Conservation (phyloP, 768 basidiomycete species). For the Gloeostereum incarnatum region DNA sequence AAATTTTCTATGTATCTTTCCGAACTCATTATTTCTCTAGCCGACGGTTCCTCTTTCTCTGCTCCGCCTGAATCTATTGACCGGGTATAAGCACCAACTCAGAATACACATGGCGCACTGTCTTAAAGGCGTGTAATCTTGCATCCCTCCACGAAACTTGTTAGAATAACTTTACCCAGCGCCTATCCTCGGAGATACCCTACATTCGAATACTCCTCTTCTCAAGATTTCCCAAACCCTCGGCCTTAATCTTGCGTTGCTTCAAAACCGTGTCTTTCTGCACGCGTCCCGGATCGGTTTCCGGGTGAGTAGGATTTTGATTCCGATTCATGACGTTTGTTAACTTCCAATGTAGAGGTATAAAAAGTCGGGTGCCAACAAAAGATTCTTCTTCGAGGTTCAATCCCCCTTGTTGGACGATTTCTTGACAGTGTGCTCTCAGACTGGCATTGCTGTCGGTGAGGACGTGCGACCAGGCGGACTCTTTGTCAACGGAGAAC, state of each 20-base stretch:
- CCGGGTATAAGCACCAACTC: constrained; percentile 65
- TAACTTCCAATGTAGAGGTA: constrained; percentile 32
- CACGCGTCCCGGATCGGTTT: constrained; percentile 53
- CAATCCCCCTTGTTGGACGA: constrained; percentile 48
- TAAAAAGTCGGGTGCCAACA: constrained; percentile 28
- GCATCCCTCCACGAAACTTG: neutral
- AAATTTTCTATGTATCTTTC: too few relatives aligned
- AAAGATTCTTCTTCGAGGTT: constrained; percentile 43
- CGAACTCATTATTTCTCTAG: too few relatives aligned
- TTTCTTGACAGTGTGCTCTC: constrained; percentile 41
- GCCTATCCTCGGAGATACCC: constrained; percentile 55
- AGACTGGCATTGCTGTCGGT: constrained; percentile 32
- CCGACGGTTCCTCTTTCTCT: constrained; percentile 51
- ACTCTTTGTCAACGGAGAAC: constrained; percentile 32
- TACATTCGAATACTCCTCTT: constrained; percentile 31
- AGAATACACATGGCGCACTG: constrained; percentile 52
- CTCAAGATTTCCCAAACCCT: neutral
- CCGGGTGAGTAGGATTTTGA: constrained; percentile 28
- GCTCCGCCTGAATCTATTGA: constrained; percentile 43
- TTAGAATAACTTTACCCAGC: constrained; percentile 25
- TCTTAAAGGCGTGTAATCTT: constrained; percentile 31
- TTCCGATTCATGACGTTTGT: neutral
- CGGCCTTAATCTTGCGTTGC: constrained; percentile 30
- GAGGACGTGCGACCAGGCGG: constrained; percentile 30
- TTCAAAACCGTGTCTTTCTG: too few relatives aligned